Evolutionary conservation across 192 early-diverging fungal species (phyloP).

Genomic region (Coemansia javaensis): DNA sequence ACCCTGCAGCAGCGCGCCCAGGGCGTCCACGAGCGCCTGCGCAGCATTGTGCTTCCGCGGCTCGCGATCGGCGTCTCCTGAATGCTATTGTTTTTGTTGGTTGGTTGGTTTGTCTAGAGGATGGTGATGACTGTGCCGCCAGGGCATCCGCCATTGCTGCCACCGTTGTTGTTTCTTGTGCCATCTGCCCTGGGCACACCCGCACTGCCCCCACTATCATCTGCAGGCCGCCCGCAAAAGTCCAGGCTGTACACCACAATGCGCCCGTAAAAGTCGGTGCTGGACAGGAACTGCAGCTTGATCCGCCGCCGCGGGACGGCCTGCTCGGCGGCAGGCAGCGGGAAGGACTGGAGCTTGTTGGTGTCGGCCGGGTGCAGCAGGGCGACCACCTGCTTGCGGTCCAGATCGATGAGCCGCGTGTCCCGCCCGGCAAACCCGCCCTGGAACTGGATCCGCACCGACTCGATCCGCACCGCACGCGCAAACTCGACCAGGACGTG

Average conservation of each 20-base stretch:
- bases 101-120: not conserved
- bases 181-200: no score
- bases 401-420: constrained; percentile 52
- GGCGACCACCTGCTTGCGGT: constrained; percentile 27
- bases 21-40: constrained; percentile 34
- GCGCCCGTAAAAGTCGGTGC: constrained; percentile 71
- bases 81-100: not conserved
- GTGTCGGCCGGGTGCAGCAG: constrained; percentile 70
- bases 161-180: no score
- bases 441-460: constrained; percentile 69
- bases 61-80: constrained; percentile 1
- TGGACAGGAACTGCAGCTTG: constrained; percentile 50
- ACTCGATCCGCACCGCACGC: constrained; percentile 31
- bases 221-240: constrained; percentile 50
- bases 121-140: not conserved
- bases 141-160: no score
- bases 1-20: constrained; percentile 36
- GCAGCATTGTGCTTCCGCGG: constrained; percentile 6
- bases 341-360: constrained; percentile 59
- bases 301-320: constrained; percentile 27
- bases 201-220: not conserved
- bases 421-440: constrained; percentile 83
- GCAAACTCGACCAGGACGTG: constrained; percentile 67
- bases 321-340: constrained; percentile 19
- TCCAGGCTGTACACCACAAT: constrained; percentile 74